These are phyloP conservation scores for Candida patagonica DNA, from an alignment of 805 yeast species.

Conservation along the genomic window DNA sequence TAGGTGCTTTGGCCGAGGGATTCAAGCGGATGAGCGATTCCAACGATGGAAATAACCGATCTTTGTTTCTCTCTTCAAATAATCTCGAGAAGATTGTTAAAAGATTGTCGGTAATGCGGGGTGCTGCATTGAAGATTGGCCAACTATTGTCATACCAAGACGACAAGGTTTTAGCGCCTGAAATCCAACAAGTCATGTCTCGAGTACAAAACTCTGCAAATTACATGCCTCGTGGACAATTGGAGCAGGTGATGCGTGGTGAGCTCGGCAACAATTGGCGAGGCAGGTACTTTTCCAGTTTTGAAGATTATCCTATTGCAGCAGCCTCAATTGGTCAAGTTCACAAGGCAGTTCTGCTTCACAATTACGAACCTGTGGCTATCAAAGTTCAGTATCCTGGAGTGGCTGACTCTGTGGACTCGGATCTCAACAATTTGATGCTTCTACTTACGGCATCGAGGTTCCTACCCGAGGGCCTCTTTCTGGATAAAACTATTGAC, in stretches of 20 bases:
- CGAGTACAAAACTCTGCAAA: conserved; percentile 91
- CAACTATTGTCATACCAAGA: conserved; percentile 96
- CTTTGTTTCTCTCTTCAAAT: conserved; percentile 61
- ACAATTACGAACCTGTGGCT: conserved; percentile 61
- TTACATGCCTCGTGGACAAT: conserved; percentile 91
- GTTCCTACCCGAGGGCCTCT: conserved; percentile 82
- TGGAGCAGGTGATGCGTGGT: conserved; percentile 59
- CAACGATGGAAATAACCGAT: conserved; percentile 13
- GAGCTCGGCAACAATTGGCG: conserved; percentile 83
- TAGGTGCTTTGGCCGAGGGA: conserved; percentile 74
- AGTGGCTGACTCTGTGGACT: conserved; percentile 85
- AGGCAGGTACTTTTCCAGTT: conserved; percentile 49
- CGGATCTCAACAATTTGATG: conserved; percentile 80
- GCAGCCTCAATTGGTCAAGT: conserved; percentile 98
- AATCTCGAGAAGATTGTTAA: conserved; percentile 84
- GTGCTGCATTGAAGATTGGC: conserved; percentile 98
- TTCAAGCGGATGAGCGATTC: conserved; percentile 43
- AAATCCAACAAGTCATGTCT: conserved; percentile 68
- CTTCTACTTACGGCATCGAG: conserved; percentile 79
- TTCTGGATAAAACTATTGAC: conserved; percentile 82
- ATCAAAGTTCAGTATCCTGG: conserved; percentile 98
- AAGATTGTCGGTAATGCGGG: conserved; percentile 89
- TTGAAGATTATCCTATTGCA: conserved; percentile 86
- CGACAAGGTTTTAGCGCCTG: conserved; percentile 71
- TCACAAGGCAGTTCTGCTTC: conserved; percentile 62